These are phyloP conservation scores for Porogramme epimiltina DNA, from an alignment of 1,284 basidiomycete species.

Conservation along the genomic window DNA sequence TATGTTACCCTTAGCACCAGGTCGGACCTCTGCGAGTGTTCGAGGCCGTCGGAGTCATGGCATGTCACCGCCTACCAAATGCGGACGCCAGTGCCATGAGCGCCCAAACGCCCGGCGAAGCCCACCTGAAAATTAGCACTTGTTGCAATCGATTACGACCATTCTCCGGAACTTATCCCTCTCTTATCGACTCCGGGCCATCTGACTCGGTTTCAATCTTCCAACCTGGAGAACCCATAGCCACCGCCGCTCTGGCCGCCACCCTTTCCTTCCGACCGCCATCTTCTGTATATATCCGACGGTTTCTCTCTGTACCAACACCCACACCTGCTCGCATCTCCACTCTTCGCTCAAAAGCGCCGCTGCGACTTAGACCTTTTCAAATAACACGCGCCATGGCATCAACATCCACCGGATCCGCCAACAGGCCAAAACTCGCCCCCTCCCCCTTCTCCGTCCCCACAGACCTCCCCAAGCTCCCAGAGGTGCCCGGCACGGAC, in stretches of 20 bases:
- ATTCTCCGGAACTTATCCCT: too few species aligned
- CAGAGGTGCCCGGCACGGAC: slow-evolving; percentile 66
- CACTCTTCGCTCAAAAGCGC: neutral
- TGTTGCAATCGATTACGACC: too few species aligned
- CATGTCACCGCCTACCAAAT: too few species aligned
- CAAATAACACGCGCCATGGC: slow-evolving; percentile 16
- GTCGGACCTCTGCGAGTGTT: too few species aligned
- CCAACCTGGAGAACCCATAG: neutral
- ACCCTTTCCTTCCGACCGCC: slow-evolving; percentile 14
- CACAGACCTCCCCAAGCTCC: slow-evolving; percentile 41
- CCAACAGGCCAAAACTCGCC: slow-evolving; percentile 18
- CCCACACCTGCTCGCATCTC: neutral
- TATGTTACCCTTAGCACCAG: too few species aligned
- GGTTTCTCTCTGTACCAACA: slow-evolving; percentile 3
- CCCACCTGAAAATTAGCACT: too few species aligned
- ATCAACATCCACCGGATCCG: slow-evolving; percentile 7
- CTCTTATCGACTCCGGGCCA: too few species aligned
- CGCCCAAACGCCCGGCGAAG: too few species aligned
- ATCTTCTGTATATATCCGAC: slow-evolving; percentile 18
- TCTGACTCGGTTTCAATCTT: slow-evolving; percentile 8
- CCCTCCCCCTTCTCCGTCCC: slow-evolving; percentile 25
- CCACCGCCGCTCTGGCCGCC: slow-evolving; percentile 8
- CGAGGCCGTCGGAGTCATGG: too few species aligned
- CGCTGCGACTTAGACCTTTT: neutral
- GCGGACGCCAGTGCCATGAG: too few species aligned